Conservation (phyloP, 805 yeast species). For the Sugiyamaella boreocaroliniensis region DNA sequence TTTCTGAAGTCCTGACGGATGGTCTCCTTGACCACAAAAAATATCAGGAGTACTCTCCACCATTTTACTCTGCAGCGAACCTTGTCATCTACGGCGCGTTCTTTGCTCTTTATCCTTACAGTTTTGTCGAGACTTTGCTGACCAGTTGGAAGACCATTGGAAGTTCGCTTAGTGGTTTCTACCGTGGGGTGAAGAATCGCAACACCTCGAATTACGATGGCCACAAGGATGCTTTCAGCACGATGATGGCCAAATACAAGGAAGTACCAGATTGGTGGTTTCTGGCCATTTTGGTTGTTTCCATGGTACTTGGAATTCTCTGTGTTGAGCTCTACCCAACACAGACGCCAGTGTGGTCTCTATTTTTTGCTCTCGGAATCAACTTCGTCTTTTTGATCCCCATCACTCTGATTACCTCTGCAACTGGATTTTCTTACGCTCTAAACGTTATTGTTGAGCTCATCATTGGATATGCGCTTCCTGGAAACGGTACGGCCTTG, state of each 20-base stretch:
- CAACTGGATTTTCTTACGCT: constrained; percentile 52
- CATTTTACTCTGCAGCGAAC: constrained; percentile 53
- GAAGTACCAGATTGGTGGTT: constrained; percentile 79
- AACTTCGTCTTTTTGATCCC: constrained; percentile 56
- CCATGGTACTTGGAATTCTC: constrained; percentile 29
- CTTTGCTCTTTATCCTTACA: constrained; percentile 51
- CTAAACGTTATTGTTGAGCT: constrained; percentile 57
- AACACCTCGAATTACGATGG: constrained; percentile 5
- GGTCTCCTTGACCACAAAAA: constrained; percentile 41
- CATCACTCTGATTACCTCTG: constrained; percentile 52
- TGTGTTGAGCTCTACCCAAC: constrained; percentile 20
- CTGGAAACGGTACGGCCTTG: constrained; percentile 51
- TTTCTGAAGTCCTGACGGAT: constrained; percentile 37
- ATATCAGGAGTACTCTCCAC: constrained; percentile 59
- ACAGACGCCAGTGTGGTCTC: constrained; percentile 41
- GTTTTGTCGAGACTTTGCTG: constrained; percentile 36
- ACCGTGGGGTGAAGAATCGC: constrained; percentile 9
- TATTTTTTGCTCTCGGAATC: constrained; percentile 49
- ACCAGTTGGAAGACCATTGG: constrained; percentile 14
- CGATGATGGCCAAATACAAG: constrained; percentile 34
- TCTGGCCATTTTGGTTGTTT: constrained; percentile 38
- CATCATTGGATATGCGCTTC: constrained; percentile 58
- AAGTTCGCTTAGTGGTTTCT: constrained; percentile 11
- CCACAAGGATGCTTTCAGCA: constrained; percentile 16
- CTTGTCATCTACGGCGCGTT: constrained; percentile 44